These are phyloP conservation scores for Thelephora terrestris DNA, from an alignment of 1,284 basidiomycete genomes.

Conservation along the genomic window DNA sequence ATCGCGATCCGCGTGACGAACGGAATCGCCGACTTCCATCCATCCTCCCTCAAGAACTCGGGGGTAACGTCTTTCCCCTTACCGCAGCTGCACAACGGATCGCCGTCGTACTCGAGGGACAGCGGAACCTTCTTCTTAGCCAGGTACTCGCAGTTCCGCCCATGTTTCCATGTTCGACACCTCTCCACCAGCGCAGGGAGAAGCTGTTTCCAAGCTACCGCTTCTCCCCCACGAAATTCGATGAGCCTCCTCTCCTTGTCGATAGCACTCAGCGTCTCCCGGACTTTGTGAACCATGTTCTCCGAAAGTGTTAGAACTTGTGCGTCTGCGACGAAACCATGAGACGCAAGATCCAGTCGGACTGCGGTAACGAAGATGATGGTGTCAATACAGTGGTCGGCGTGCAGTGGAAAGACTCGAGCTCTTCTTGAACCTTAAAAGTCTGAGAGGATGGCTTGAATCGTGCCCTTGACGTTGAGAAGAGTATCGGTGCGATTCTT, in stretches of 20 bases:
- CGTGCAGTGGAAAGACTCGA: constrained; percentile 21
- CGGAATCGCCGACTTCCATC: constrained; percentile 27
- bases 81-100: constrained; percentile 40
- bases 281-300: constrained; percentile 8
- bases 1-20: constrained; percentile 37
- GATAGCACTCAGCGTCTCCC: too few relatives aligned
- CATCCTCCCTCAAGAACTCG: constrained; percentile 17
- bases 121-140: constrained; percentile 22
- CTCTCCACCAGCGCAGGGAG: constrained; percentile 39
- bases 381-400: constrained; percentile 17
- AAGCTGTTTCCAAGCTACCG: constrained; percentile 33
- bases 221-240: too few relatives aligned
- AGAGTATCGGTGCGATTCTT: constrained; percentile 16
- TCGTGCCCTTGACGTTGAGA: constrained; percentile 22
- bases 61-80: constrained; percentile 27
- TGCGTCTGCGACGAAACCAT: constrained; percentile 36
- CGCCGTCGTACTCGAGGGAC: constrained; percentile 16
- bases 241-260: too few relatives aligned
- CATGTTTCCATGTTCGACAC: constrained; percentile 42
- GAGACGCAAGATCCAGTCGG: constrained; percentile 32
- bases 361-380: constrained; percentile 31
- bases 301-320: constrained; percentile 30
- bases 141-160: constrained; percentile 35
- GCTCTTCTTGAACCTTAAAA: constrained; percentile 12
- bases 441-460: constrained; percentile 23